Percentiles rank a stretch among this genome's conserved stretches.
Conservation (phyloP, 768 basidiomycete genomes). For the Leucocoprinus sp. region DNA sequence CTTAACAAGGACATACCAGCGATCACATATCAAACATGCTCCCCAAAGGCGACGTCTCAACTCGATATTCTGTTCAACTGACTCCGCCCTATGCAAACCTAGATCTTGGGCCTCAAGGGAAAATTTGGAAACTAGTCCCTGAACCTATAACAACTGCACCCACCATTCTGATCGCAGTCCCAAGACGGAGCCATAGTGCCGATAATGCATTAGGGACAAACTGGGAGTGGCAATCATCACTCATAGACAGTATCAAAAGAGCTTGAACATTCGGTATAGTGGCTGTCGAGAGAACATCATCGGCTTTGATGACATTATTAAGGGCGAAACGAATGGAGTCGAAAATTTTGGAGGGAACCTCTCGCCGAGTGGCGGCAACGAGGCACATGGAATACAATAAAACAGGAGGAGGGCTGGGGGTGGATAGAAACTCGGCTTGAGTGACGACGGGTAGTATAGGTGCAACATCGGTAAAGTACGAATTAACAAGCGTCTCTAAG, state of each 20-base stretch:
- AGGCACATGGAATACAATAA: constrained; percentile 92
- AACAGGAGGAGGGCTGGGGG: constrained; percentile 64
- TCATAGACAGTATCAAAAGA: constrained; percentile 78
- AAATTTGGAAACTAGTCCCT: constrained; percentile 5
- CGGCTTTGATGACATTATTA: constrained; percentile 77
- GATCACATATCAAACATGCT: constrained; percentile 87
- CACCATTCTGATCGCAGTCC: constrained; percentile 91
- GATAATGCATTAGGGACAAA: constrained; percentile 81
- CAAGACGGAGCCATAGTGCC: constrained; percentile 78
- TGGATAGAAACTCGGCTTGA: constrained; percentile 78
- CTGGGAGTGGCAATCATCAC: constrained; percentile 85
- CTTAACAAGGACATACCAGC: constrained; percentile 61
- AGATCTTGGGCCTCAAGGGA: constrained; percentile 84
- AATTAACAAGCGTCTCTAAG: constrained; percentile 79
- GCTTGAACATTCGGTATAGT: constrained; percentile 84
- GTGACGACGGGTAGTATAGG: constrained; percentile 88
- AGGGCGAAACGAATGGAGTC: constrained; percentile 84
- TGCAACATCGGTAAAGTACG: constrained; percentile 84
- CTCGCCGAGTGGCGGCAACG: constrained; percentile 79
- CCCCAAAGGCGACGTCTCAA: constrained; percentile 89
- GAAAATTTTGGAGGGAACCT: constrained; percentile 80
- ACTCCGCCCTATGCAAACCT: constrained; percentile 89
- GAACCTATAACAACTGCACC: constrained; percentile 19
- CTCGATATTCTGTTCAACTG: constrained; percentile 77
- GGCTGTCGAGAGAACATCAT: constrained; percentile 86